Base-by-base conservation (phyloP, 371 early-diverging fungal genomes). In the Syncephalastrum racemosum region DNA sequence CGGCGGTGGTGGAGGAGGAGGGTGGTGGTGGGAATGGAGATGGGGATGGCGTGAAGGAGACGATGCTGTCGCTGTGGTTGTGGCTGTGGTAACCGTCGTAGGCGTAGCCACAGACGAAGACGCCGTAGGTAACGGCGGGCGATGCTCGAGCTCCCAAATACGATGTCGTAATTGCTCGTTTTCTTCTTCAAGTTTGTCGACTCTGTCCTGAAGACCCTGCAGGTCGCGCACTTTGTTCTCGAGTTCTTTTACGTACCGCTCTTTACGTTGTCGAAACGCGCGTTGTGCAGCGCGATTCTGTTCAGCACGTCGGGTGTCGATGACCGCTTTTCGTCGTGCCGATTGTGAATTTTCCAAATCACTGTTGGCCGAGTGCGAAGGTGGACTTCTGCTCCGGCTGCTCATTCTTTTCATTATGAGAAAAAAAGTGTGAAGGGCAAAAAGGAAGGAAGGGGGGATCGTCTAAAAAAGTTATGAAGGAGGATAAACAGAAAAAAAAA, bases 231-330 rank as follows among this genome's bases (percentile, higher is more conserved):
- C 53, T 19, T 57, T 63, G 18, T 31, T 48, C 18, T 63, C 63
- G n/a, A 88, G 70, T 22, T 77, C 71, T 63, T 77, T 71, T 19
- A 86, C 80, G 59, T 87, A 82, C 49, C 77, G 75, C 47, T 86
- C 84, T 63, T 84, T 85, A 40, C 88, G 79, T 55, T 88, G 83
- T 40, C 88, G 80, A 70, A 88, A 88, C 2, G 87, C 87, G 6
- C 88, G 77, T 61, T 88, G 88, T 3, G 88, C 88, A 14, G 85
- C 87, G 14, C 88, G 70, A 55, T 88, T 88, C 56, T 88, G 88
- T 25, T 59, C 59, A 13, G 59, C 59, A 40, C 59, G 51, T 2
- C 59, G 59, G 15, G 53, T 59, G 49, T 59, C 59, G 46, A 59
- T 52, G 22, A 59, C 59, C n/a, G 42, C 57, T 53, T 53, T 59